Evolutionary conservation across 2,329 filamentous ascomycete species (phyloP).

Genomic region (Paracoccidioides lutzii): DNA sequence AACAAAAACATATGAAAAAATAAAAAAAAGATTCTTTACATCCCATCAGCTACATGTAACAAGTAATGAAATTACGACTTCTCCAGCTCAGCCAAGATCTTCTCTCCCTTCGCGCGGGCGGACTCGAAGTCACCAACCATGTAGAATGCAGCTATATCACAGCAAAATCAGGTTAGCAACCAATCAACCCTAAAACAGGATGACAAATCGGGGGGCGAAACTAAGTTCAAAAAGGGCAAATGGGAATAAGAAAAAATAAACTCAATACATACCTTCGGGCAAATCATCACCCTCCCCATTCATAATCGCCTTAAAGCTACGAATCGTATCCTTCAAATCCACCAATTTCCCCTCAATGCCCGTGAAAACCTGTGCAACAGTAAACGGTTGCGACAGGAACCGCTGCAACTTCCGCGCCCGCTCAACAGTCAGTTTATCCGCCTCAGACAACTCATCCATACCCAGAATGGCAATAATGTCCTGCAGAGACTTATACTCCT

Average conservation of each 20-base stretch:
- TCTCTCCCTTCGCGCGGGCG: conserved; percentile 93
- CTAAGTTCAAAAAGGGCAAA: neutral
- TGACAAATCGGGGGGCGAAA: too few species aligned
- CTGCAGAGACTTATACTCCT: conserved; percentile 99
- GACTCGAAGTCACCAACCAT: conserved; percentile 96
- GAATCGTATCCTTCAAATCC: conserved; percentile 96
- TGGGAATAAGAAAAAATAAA: neutral
- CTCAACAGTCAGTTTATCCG: conserved; percentile 99
- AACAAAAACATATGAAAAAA: neutral
- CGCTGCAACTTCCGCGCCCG: conserved; percentile 99
- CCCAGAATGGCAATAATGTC: conserved; percentile 99
- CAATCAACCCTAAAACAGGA: too few species aligned
- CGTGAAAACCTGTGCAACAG: conserved; percentile 58
- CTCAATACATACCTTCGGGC: conserved; percentile 58
- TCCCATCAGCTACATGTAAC: neutral
- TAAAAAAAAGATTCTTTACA: too few species aligned
- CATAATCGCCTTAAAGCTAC: conserved; percentile 94
- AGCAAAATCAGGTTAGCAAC: conserved; percentile 14
- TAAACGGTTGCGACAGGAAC: conserved; percentile 99
- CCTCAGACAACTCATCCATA: conserved; percentile 99
- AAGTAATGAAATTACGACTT: conserved; percentile 19
- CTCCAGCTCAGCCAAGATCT: conserved; percentile 95
- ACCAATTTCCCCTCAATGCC: conserved; percentile 94
- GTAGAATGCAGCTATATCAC: conserved; percentile 58
- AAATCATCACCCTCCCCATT: conserved; percentile 89